phyloP scores from a whole-genome alignment of 2,329 filamentous ascomycete species.

The Ophioceras dolichostomum region DNA sequence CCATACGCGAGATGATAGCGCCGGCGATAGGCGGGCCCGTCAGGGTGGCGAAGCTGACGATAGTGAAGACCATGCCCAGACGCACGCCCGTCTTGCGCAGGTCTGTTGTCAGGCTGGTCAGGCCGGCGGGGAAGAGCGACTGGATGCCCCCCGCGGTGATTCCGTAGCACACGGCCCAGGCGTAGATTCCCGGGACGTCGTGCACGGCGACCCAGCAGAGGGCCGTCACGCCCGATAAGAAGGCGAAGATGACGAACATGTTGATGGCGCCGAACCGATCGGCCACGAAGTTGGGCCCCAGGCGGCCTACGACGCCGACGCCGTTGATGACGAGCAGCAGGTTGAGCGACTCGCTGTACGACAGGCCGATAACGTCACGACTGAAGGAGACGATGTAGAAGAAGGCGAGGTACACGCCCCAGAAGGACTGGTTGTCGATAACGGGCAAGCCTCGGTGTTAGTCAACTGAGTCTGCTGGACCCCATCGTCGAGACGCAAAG shows the following conservation, averaged over 20 bases:
- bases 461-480: too few relatives aligned
- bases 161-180: slow-evolving; percentile 52
- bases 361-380: slow-evolving; percentile 26
- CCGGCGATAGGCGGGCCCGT: slow-evolving; percentile 39
- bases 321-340: slow-evolving; percentile 55
- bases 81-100: slow-evolving; percentile 37
- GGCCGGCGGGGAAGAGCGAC: slow-evolving; percentile 50
- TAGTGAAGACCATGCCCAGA: slow-evolving; percentile 47
- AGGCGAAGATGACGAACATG: slow-evolving; percentile 36
- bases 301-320: slow-evolving; percentile 42
- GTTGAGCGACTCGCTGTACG: slow-evolving; percentile 40
- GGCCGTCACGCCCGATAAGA: slow-evolving; percentile 27
- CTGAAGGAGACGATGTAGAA: slow-evolving; percentile 44
- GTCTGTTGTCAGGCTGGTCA: slow-evolving; percentile 42
- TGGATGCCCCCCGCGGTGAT: slow-evolving; percentile 52
- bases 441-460: too few relatives aligned
- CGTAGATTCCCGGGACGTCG: slow-evolving; percentile 38
- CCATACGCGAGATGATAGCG: slow-evolving; percentile 28
- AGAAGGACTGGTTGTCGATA: slow-evolving; percentile 24
- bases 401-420: slow-evolving; percentile 43
- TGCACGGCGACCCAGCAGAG: slow-evolving; percentile 48
- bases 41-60: slow-evolving; percentile 39
- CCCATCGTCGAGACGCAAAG: too few relatives aligned
- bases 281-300: slow-evolving; percentile 45
- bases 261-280: slow-evolving; percentile 49